phyloP scores from a whole-genome alignment of 306 rosid genomes.

The Rosa lucieae region DNA sequence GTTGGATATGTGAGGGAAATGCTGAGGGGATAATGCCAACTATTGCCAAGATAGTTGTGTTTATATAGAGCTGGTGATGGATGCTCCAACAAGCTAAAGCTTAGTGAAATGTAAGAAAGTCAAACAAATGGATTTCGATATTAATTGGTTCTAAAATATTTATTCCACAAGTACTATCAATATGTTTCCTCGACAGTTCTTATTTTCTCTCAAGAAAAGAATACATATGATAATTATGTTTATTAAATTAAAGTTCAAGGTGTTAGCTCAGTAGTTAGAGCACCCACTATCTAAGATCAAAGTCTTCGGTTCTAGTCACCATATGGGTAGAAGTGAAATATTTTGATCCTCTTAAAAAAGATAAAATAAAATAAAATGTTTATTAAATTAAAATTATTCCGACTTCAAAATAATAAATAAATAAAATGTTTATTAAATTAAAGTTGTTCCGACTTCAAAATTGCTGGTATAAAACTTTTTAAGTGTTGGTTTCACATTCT shows the following conservation, averaged over 20 bases:
- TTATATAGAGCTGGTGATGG: constrained; percentile 8
- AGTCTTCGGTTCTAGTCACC: too few relatives aligned
- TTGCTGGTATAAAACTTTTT: too few relatives aligned
- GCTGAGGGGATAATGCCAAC: neutral
- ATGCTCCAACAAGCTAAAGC: neutral
- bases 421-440: neutral
- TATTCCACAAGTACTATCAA: neutral
- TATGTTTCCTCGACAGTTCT: neutral
- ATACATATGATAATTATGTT: neutral
- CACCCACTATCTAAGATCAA: too few relatives aligned
- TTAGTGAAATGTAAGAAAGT: neutral
- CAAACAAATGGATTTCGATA: neutral
- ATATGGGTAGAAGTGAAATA: too few relatives aligned
- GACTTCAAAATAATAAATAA: neutral
- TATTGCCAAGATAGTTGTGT: neutral
- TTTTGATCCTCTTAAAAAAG: too few relatives aligned
- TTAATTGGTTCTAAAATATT: too few relatives aligned
- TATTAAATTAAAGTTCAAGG: neutral
- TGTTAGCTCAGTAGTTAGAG: too few relatives aligned
- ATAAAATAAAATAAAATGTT: neutral
- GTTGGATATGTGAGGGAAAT: neutral
- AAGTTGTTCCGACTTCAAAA: neutral
- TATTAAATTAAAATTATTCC: neutral
- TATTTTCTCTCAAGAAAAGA: neutral
- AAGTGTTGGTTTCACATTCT: too few relatives aligned